These are phyloP conservation scores for Russula ochroleuca DNA, from an alignment of 768 basidiomycete genomes.

Conservation along the genomic window DNA sequence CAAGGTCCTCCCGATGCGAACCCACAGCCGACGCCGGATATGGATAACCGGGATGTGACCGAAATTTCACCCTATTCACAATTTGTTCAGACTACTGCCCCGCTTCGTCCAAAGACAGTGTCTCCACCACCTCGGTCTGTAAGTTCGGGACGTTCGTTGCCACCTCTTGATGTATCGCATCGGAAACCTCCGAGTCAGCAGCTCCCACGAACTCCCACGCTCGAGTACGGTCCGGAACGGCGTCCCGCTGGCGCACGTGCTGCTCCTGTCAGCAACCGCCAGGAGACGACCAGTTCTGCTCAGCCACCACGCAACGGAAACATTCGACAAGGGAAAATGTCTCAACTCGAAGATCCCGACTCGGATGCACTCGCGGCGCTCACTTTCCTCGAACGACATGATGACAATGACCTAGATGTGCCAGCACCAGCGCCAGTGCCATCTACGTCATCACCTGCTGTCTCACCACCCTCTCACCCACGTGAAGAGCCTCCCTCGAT, in stretches of 20 bases:
- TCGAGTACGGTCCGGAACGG: slow-evolving; percentile 21
- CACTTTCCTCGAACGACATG: slow-evolving; percentile 62
- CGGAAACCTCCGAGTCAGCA: slow-evolving; percentile 28
- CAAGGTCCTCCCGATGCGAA: slow-evolving; percentile 26
- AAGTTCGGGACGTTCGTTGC: slow-evolving; percentile 1
- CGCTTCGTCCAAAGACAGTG: slow-evolving; percentile 24
- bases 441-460: slow-evolving; percentile 28
- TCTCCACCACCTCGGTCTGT: slow-evolving; percentile 13
- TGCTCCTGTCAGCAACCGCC: slow-evolving; percentile 35
- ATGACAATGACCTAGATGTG: slow-evolving; percentile 30
- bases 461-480: slow-evolving; percentile 36
- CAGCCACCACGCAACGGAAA: slow-evolving; percentile 26
- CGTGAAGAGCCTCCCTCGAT: slow-evolving; percentile 31
- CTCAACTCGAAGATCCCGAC: slow-evolving; percentile 44
- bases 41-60: slow-evolving; percentile 39
- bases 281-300: neutral
- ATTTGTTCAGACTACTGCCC: neutral
- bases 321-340: slow-evolving; percentile 1
- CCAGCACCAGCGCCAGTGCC: slow-evolving; percentile 27
- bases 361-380: slow-evolving; percentile 76
- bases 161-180: slow-evolving; percentile 12
- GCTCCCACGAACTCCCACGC: slow-evolving; percentile 24
- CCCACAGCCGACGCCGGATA: slow-evolving; percentile 20
- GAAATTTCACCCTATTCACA: neutral
- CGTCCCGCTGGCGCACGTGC: slow-evolving; percentile 86